Evolutionary conservation across 164 flowering plant genomes (phyloP), one percentile per base, ranked within the genome.

Genomic region (Chloranthus sessilifolius): DNA sequence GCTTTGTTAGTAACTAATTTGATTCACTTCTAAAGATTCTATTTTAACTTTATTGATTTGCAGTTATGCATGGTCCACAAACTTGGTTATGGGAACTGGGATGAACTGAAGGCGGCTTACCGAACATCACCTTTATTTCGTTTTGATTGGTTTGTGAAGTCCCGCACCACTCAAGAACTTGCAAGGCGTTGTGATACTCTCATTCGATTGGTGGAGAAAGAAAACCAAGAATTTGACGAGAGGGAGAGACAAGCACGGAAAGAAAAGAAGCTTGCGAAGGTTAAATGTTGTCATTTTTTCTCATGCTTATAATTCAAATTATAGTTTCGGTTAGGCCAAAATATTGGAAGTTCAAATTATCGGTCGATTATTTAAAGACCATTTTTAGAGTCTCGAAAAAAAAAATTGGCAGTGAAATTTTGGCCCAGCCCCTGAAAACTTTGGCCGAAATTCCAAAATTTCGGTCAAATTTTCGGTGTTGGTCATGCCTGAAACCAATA

Each of bases 11-110:
- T 12, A 4, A 8, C 16, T 20, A 12, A 26, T 23, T 22, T 11
- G 11, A 5, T 6, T 0, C 23, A 14, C 8, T 3, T 38, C 29
- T 25, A 24, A 23, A 10, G 43, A 11, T 47, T 15, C 10, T 35
- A 27, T 30, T 7, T 0, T 51, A 12, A 19, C 33, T 40, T 14
- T 30, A 19, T 28, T n/a, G n/a, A n/a, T 53, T 9, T 36, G 27
- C 72, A 94, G 99, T 72, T 94, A 52, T 94, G 99, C 78, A 94
- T 87, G 99, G 84, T 94, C 50, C 96, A 94, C 76, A 94, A 87
- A 50, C 92, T 89, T 56, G 99, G 99, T 6, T 89, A 89, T 74
- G 97, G 99, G 21, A 94, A 94, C 63, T 94, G 99, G 99, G 99
- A 94, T 59, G 99, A 94, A 75, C 75, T 94, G 55, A 94, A 94